Percentiles rank a stretch among this genome's conserved stretches.
These are phyloP conservation scores for Psilocybe mexicana DNA, from an alignment of 1,284 basidiomycete genomes.

Conservation along the genomic window DNA sequence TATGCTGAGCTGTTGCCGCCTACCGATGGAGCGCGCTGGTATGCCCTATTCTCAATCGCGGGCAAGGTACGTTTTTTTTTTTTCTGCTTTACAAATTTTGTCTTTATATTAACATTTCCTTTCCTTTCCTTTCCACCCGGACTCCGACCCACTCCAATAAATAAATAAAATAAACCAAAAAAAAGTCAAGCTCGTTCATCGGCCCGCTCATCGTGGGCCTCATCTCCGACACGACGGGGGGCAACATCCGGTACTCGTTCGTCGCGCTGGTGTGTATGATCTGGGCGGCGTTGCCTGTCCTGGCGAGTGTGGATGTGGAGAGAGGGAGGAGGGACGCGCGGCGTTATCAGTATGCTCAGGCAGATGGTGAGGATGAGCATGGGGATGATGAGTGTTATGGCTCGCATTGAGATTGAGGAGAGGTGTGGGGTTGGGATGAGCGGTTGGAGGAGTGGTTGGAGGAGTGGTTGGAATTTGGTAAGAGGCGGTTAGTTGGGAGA, in stretches of 20 bases:
- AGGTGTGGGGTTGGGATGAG: too few species aligned
- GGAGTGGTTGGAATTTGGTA: too few species aligned
- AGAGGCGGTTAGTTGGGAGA: too few species aligned
- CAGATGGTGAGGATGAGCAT: slow-evolving; percentile 39
- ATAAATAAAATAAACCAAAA: slow-evolving; percentile 5
- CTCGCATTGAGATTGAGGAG: too few species aligned
- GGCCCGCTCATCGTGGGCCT: slow-evolving; percentile 85
- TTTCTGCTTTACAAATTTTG: background rate
- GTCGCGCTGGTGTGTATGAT: slow-evolving; percentile 84
- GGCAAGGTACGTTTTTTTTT: slow-evolving; percentile 64
- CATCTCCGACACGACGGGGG: slow-evolving; percentile 80
- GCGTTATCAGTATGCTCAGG: slow-evolving; percentile 5
- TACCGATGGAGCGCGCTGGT: slow-evolving; percentile 81
- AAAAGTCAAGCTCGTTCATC: slow-evolving; percentile 83
- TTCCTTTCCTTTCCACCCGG: too few species aligned
- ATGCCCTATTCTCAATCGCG: slow-evolving; percentile 84
- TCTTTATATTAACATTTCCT: background rate
- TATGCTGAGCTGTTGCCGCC: slow-evolving; percentile 79
- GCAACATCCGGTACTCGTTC: slow-evolving; percentile 86
- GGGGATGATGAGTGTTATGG: background rate
- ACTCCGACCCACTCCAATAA: too few species aligned
- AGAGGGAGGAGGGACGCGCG: slow-evolving; percentile 65
- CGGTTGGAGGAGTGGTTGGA: too few species aligned
- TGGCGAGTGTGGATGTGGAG: slow-evolving; percentile 69
- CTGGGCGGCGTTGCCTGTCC: slow-evolving; percentile 75